Evolutionary conservation across 2,329 filamentous ascomycete genomes (phyloP), one percentile per base, ranked within the genome.

Genomic region (Alternaria rosae): DNA sequence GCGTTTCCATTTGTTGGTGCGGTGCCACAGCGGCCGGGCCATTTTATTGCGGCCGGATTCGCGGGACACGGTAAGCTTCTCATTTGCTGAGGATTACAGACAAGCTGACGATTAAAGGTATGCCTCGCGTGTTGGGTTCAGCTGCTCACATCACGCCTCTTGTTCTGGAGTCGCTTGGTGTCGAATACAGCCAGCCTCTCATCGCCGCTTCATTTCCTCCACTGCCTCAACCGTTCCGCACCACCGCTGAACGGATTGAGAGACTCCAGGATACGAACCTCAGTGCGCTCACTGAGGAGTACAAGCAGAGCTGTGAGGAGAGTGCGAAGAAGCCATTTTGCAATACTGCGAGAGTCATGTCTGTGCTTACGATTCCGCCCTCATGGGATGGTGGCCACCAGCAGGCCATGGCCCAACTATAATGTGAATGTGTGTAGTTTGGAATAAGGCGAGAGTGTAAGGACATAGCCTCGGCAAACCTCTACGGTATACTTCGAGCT

Each of bases 1-100:
- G 41, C 20, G 4, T 65, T 65, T 15, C 62, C 62, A 12, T 65
- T 65, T 21, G 52, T 65, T 21, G 62, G 62, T 25, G 26, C 59
- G 6, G 45, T 65, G 5, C 59, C 59, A 41, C 32, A 28, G 25
- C 59, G 55, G 20, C 17, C 41, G 21, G 45, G 52, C 2, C 62
- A 65, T 6, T 65, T 45, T n/a, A 65, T 65, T 26, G 52, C 47
- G 2, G 62, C 62, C 5, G 62, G 62, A 26, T 65, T 62, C 26
- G 51, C 54, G 11, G 59, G 62, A 23, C 62, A 65, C 52, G 62
- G 61, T 63, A 59, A 20, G 55, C 54, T 12, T n/a, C 9, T 21
- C 5, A 13, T 30, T 30, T 32, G 17, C 23, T 13, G 43, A 45
- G 43, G 6, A 32, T 15, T 6, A 12, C 9, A 30, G 21, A 25